Percentiles rank a stretch among this genome's conserved stretches.
These are phyloP conservation scores for Rhynchospora pubera DNA, from an alignment of 176 grass and related monocot genomes.

Conservation along the genomic window DNA sequence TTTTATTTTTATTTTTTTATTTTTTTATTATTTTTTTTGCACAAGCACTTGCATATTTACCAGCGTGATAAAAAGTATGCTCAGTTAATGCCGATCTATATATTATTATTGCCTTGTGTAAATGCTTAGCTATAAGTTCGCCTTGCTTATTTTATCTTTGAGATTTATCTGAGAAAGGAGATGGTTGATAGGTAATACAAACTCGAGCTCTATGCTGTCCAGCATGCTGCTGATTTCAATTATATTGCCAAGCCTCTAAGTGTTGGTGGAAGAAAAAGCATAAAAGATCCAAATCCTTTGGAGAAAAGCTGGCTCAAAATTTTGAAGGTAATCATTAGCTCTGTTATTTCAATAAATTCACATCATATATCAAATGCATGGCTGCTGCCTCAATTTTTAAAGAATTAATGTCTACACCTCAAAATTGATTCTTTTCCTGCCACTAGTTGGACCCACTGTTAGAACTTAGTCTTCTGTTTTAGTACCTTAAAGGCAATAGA, in stretches of 20 bases:
- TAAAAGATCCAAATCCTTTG: neutral
- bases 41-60: neutral
- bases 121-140: too few relatives aligned
- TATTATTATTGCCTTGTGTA: neutral
- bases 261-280: neutral
- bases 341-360: neutral
- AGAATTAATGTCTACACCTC: neutral
- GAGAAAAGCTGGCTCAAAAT: neutral
- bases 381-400: neutral
- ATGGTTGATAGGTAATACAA: neutral
- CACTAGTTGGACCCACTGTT: neutral
- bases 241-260: too few relatives aligned
- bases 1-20: neutral
- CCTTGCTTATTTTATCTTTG: neutral
- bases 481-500: neutral
- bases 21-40: neutral
- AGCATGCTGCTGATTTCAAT: neutral
- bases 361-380: neutral
- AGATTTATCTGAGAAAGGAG: neutral
- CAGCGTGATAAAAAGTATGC: neutral
- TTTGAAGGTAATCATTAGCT: neutral
- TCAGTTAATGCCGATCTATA: neutral
- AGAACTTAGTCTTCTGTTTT: neutral
- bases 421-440: neutral
- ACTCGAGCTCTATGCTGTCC: neutral